Conservation (phyloP, 2,329 filamentous ascomycete species). For the Pochonia chlamydosporia region DNA sequence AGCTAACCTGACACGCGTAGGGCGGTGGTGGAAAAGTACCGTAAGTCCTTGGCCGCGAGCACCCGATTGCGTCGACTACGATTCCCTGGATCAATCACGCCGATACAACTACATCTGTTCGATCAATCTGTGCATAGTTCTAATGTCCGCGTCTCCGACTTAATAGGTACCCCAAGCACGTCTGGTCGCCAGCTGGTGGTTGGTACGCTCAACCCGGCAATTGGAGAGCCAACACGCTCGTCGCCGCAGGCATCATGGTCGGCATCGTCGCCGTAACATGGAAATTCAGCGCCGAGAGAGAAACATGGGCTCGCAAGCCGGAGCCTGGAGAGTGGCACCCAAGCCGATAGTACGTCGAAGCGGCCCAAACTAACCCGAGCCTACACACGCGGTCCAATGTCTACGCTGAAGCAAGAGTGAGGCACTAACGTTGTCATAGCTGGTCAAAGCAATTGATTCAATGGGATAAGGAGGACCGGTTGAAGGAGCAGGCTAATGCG, state of each 20-base stretch:
- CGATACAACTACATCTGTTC: background rate
- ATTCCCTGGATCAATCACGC: slow-evolving; percentile 7
- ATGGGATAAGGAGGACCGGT: slow-evolving; percentile 37
- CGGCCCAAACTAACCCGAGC: too few species aligned
- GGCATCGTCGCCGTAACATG: slow-evolving; percentile 64
- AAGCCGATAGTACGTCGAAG: slow-evolving; percentile 66
- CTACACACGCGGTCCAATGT: too few species aligned
- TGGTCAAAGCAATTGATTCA: slow-evolving; percentile 41
- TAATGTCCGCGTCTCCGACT: background rate
- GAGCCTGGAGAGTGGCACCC: slow-evolving; percentile 74
- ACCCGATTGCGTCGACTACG: background rate
- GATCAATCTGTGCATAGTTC: slow-evolving; percentile 3
- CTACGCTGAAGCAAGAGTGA: background rate
- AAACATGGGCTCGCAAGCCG: slow-evolving; percentile 69
- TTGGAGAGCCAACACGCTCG: slow-evolving; percentile 87
- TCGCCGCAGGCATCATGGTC: slow-evolving; percentile 63
- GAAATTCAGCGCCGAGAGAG: slow-evolving; percentile 68
- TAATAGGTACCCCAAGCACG: slow-evolving; percentile 87
- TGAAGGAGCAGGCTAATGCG: slow-evolving; percentile 25
- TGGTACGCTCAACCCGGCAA: slow-evolving; percentile 95
- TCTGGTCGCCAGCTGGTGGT: slow-evolving; percentile 97
- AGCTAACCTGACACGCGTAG: slow-evolving; percentile 29
- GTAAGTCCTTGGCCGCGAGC: slow-evolving; percentile 32
- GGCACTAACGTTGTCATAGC: slow-evolving; percentile 19
- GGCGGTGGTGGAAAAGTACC: slow-evolving; percentile 68